Conservation (phyloP, 73 alveolate genomes). For the Tetrahymena malaccensis region DNA sequence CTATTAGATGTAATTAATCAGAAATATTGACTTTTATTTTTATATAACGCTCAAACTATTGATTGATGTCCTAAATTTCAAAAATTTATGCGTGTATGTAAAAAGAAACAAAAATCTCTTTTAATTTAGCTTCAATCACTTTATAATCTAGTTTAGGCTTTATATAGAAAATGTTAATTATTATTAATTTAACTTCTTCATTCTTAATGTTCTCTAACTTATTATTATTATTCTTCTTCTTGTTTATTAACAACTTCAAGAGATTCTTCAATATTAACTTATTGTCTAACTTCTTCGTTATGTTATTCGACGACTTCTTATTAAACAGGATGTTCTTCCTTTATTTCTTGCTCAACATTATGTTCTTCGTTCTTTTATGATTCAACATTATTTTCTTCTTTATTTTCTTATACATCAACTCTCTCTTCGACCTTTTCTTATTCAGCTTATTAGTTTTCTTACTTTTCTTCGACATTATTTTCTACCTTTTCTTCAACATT, state of each 20-base stretch:
- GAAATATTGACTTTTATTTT: too few relatives aligned
- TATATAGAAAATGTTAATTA: too few relatives aligned
- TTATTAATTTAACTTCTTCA: neutral
- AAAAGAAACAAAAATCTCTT: too few relatives aligned
- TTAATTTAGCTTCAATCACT: neutral
- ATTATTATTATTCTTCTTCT: neutral
- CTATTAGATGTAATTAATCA: too few relatives aligned
- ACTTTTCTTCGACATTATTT: neutral
- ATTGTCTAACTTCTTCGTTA: neutral
- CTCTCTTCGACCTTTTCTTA: neutral
- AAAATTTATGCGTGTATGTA: too few relatives aligned
- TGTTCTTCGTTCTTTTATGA: neutral
- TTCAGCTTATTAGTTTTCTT: neutral
- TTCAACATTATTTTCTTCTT: neutral
- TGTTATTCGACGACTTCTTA: neutral
- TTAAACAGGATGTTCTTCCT: neutral
- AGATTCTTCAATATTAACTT: neutral
- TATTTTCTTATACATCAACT: neutral
- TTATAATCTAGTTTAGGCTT: too few relatives aligned
- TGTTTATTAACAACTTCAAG: neutral
- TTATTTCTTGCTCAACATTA: neutral
- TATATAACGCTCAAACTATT: too few relatives aligned
- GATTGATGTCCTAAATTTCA: too few relatives aligned
- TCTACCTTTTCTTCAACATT: neutral
- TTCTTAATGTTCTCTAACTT: neutral